phyloP scores from a whole-genome alignment of 169 alveolate species.

The Eimeria praecox region DNA sequence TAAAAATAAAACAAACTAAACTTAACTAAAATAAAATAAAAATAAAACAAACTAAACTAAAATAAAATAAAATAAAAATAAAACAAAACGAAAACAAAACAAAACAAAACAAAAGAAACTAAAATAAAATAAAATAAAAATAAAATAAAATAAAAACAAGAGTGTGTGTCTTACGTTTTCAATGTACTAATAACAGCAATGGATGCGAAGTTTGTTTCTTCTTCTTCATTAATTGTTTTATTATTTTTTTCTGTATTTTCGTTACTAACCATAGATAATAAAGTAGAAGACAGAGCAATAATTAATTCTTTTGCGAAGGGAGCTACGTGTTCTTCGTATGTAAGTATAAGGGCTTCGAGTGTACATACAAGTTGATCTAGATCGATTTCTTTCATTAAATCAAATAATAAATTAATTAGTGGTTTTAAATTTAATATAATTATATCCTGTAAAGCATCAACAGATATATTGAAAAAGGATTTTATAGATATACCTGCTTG shows the following conservation, averaged over 20 bases:
- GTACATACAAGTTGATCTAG: slow-evolving; percentile 58
- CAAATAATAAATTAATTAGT: slow-evolving; percentile 39
- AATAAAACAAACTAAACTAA: too few relatives aligned
- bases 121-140: too few relatives aligned
- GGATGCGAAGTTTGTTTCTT: slow-evolving; percentile 74
- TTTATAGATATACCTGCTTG: slow-evolving; percentile 63
- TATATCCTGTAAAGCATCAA: slow-evolving; percentile 37
- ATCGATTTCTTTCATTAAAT: slow-evolving; percentile 56
- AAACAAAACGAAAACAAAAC: too few relatives aligned
- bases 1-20: too few relatives aligned
- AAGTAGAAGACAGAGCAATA: slow-evolving; percentile 32
- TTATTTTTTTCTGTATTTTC: slow-evolving; percentile 45
- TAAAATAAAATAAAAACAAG: too few relatives aligned
- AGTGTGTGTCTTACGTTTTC: slow-evolving; percentile 73
- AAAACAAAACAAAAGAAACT: too few relatives aligned
- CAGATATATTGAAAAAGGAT: slow-evolving; percentile 2
- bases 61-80: too few relatives aligned
- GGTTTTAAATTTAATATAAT: slow-evolving; percentile 12
- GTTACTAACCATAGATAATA: slow-evolving; percentile 5
- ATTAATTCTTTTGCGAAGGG: slow-evolving; percentile 65
- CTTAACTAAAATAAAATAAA: too few relatives aligned
- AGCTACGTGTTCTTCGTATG: slow-evolving; percentile 51
- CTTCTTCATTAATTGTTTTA: slow-evolving; percentile 63
- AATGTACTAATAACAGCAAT: slow-evolving; percentile 70
- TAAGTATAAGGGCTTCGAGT: slow-evolving; percentile 12